Base-by-base conservation (phyloP, 352 stramenopile genomes). In the Phytophthora citricola region DNA sequence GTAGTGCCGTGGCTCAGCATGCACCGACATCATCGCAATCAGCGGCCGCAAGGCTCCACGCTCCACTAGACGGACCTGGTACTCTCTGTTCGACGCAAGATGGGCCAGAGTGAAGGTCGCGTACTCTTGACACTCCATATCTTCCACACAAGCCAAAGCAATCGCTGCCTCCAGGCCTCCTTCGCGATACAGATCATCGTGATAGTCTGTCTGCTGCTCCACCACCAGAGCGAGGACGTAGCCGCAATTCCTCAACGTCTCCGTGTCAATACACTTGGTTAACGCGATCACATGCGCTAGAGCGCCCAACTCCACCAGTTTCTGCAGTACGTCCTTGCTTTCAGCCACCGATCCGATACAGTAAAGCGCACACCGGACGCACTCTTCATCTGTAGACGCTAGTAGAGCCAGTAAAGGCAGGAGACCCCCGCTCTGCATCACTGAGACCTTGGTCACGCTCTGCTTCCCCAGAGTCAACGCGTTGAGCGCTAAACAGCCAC, bases 81-180 rank as follows among this genome's bases (percentile, higher is more conserved):
- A 97, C 39, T 97, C 92, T 59, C 93, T 88, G 71, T 99, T 99
- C 43, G 87, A 98, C 0, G 94, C 87, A 5, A 99, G 73, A 48
- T 99, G 95, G 29, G 96, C 96, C 39, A 99, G 81, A n/a, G 87
- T 81, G 64, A 99, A 99, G 14, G 95, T 95, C 9, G 95, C 94
- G 66, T 98, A 98, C 81, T 99, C 94, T 63, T 99, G 94, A 56
- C 89, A 97, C 69, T 99, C 97, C 63, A 95, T 87, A 70, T 99
- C 97, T 43, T 98, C 95, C 26, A 98, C 86, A 49, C 83, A 92
- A 38, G 93, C 93, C 27, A 99, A 85, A 3, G 87, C 74, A n/a
- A 99, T 87, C 34, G 93, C 82, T 39, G 89, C 88, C 32, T 98
- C 83, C 26, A 99, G 70, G 2, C 85, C 90, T 26, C 92, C 92